phyloP scores from a whole-genome alignment of 371 early-diverging fungal genomes.

The Polyrhizophydium stewartii region DNA sequence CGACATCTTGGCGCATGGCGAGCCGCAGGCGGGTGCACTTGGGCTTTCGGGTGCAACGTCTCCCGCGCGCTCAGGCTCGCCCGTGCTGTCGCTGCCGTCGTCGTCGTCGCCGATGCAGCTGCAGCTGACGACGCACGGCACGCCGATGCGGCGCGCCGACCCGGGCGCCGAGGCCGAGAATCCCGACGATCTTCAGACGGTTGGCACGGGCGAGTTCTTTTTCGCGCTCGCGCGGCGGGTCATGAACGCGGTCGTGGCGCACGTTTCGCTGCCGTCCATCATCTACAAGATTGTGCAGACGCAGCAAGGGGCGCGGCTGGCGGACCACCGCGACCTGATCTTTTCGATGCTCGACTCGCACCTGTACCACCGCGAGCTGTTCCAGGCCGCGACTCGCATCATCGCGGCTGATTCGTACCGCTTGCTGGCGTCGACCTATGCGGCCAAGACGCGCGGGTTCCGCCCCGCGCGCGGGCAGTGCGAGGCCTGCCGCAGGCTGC shows the following conservation, averaged over 20 bases:
- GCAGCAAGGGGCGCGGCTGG: constrained; percentile 58
- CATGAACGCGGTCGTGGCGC: constrained; percentile 40
- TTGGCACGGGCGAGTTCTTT: neutral
- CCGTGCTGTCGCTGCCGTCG: too few species aligned
- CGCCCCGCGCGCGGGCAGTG: constrained; percentile 31
- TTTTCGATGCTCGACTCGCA: constrained; percentile 72
- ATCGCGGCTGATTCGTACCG: constrained; percentile 20
- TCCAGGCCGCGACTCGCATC: constrained; percentile 64
- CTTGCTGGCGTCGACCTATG: constrained; percentile 4
- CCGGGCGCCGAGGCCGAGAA: too few species aligned
- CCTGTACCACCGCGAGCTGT: constrained; percentile 67
- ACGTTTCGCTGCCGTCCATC: constrained; percentile 63
- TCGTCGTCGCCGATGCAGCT: too few species aligned
- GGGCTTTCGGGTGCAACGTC: too few species aligned
- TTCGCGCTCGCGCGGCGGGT: constrained; percentile 8
- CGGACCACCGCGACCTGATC: constrained; percentile 68
- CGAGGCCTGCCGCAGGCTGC: constrained; percentile 21
- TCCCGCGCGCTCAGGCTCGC: too few species aligned
- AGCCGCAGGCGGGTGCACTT: too few species aligned
- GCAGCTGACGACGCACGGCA: too few species aligned
- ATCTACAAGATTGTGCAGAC: constrained; percentile 59
- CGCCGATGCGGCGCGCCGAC: too few species aligned
- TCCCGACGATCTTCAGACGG: constrained; percentile 2
- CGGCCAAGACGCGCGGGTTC: constrained; percentile 7
- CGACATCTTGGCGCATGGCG: neutral